Conservation (phyloP, 2,329 filamentous ascomycete genomes). For the Hypoxylon sp. region DNA sequence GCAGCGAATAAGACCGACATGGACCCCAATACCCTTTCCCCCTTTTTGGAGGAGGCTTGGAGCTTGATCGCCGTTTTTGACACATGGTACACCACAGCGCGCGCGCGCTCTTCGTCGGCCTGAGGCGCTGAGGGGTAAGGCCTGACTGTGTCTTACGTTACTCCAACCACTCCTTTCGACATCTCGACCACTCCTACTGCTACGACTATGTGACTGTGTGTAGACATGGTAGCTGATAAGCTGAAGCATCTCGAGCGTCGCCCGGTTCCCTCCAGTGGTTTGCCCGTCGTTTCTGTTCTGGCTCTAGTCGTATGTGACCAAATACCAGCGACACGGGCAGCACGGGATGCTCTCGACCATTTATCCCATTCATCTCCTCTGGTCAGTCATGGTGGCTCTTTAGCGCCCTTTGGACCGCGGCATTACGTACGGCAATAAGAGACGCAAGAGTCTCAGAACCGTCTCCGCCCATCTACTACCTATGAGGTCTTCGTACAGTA, state of each 20-base stretch:
- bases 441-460: constrained; percentile 9
- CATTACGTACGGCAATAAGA: not conserved
- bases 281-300: constrained; percentile 27
- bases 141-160: constrained; percentile 27
- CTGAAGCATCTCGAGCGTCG: constrained; percentile 17
- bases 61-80: constrained; percentile 22
- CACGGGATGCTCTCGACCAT: constrained; percentile 6
- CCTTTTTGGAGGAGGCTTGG: constrained; percentile 16
- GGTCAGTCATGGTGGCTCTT: too few species aligned
- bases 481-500: constrained; percentile 18
- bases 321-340: constrained; percentile 18
- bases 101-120: constrained; percentile 14
- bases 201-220: too few species aligned
- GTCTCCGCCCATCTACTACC: constrained; percentile 1
- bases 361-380: not conserved
- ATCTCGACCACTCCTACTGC: not conserved
- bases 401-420: constrained; percentile 9
- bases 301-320: constrained; percentile 25
- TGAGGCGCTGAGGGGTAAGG: constrained; percentile 3
- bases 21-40: constrained; percentile 14
- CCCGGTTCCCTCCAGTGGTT: constrained; percentile 9
- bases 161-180: constrained; percentile 17
- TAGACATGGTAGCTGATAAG: constrained; percentile 26
- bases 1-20: constrained; percentile 19
- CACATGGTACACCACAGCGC: constrained; percentile 13